Percentiles rank a stretch among this genome's conserved stretches.
These are phyloP conservation scores for Arthrocladium fulminans DNA, from an alignment of 2,329 filamentous ascomycete genomes.

Conservation along the genomic window DNA sequence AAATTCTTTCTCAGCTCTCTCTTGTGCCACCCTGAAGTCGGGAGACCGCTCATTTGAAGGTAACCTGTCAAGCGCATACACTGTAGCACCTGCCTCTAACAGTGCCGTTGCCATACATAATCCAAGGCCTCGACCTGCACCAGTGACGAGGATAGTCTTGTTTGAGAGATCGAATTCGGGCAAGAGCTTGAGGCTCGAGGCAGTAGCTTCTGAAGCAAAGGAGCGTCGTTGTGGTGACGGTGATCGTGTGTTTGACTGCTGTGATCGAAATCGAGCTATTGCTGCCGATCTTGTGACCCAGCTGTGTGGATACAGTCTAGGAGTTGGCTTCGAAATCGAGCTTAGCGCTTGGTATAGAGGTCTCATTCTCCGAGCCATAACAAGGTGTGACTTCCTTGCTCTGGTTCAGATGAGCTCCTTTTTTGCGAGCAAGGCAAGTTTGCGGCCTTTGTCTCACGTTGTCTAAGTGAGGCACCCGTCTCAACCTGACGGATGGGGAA, in stretches of 20 bases:
- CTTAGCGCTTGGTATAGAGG: no score
- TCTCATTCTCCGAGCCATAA: no score
- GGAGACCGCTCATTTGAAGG: slow-evolving; percentile 30
- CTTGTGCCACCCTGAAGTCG: slow-evolving; percentile 57
- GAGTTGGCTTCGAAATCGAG: no score
- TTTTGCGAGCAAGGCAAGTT: no score
- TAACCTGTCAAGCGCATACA: slow-evolving; percentile 37
- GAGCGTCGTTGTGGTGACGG: slow-evolving; percentile 53
- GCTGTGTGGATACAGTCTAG: no score
- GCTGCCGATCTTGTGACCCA: no score
- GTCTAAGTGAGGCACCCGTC: no score
- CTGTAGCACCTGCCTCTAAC: slow-evolving; percentile 62
- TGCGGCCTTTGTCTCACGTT: no score
- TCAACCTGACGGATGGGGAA: no score
- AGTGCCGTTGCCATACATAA: slow-evolving; percentile 64
- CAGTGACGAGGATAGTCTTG: slow-evolving; percentile 63
- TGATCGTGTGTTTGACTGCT: background rate
- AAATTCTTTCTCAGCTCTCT: slow-evolving; percentile 55
- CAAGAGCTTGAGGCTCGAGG: slow-evolving; percentile 38
- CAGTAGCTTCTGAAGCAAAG: slow-evolving; percentile 60
- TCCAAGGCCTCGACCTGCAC: slow-evolving; percentile 63
- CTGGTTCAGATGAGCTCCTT: no score
- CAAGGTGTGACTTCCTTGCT: no score
- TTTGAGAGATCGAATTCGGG: slow-evolving; percentile 68
- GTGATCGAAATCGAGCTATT: background rate